phyloP scores from a whole-genome alignment of 768 basidiomycete genomes.

The Russula vinacea region DNA sequence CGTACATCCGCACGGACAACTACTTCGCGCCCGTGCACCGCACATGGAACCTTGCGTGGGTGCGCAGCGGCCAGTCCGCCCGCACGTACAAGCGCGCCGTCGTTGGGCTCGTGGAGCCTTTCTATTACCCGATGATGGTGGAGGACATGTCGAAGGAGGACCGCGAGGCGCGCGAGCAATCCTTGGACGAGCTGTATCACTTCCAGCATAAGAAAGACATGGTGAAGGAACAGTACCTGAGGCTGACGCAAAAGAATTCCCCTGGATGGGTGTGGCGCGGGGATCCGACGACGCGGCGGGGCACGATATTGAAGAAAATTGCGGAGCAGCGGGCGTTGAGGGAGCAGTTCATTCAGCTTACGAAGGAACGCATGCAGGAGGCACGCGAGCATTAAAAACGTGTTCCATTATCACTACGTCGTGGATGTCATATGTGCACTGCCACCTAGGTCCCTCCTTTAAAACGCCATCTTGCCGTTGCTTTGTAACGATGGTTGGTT shows the following conservation, averaged over 20 bases:
- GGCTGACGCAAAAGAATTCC: constrained; percentile 39
- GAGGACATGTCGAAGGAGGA: constrained; percentile 72
- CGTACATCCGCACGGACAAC: constrained; percentile 95
- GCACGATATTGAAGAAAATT: constrained; percentile 51
- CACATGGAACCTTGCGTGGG: constrained; percentile 31
- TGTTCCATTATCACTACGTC: not conserved
- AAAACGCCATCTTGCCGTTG: too few species aligned
- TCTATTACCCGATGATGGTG: constrained; percentile 82
- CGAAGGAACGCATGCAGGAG: constrained; percentile 36
- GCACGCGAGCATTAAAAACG: constrained; percentile 23
- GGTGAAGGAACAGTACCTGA: constrained; percentile 38
- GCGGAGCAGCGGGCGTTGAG: constrained; percentile 46
- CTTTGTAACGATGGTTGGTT: not conserved
- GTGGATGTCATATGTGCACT: not conserved
- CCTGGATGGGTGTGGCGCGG: constrained; percentile 43
- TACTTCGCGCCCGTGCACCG: constrained; percentile 59
- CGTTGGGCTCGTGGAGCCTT: constrained; percentile 87
- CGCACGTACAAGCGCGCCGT: constrained; percentile 87
- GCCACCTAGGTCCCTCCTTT: not conserved
- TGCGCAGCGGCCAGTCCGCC: constrained; percentile 37
- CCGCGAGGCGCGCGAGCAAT: constrained; percentile 53
- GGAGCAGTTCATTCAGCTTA: constrained; percentile 41
- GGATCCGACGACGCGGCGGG: constrained; percentile 40
- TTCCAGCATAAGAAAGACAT: constrained; percentile 39
- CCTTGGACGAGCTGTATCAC: constrained; percentile 61